Conservation (phyloP, 192 early-diverging fungal species). For the Coemansia javaensis region DNA sequence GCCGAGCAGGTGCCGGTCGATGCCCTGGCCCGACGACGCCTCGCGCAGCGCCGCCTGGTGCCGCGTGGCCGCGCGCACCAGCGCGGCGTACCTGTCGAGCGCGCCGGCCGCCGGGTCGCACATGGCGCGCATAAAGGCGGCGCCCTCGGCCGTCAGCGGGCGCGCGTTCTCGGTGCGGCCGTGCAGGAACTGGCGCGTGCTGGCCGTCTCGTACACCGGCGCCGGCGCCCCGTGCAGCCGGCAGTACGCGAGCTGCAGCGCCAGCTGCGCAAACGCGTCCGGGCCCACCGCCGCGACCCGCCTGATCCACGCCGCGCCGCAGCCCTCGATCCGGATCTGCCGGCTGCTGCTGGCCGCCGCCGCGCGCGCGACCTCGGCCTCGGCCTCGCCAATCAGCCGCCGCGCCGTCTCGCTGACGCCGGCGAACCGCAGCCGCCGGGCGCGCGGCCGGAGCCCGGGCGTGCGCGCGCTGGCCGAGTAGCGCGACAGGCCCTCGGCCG, state of each 20-base stretch:
- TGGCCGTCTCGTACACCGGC: slow-evolving; percentile 81
- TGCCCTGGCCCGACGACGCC: slow-evolving; percentile 70
- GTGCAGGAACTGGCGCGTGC: slow-evolving; percentile 71
- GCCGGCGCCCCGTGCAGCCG: slow-evolving; percentile 60
- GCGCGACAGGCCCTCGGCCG: slow-evolving; percentile 27
- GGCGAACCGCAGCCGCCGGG: slow-evolving; percentile 17
- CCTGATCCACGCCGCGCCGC: slow-evolving; percentile 75
- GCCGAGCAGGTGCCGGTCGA: slow-evolving; percentile 82
- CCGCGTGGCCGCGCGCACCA: slow-evolving; percentile 60
- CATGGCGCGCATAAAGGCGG: slow-evolving; percentile 66
- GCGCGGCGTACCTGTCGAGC: slow-evolving; percentile 41
- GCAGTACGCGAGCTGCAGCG: slow-evolving; percentile 78
- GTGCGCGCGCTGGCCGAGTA: background rate
- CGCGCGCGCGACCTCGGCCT: slow-evolving; percentile 47
- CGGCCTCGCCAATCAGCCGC: slow-evolving; percentile 48
- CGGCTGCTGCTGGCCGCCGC: slow-evolving; percentile 60
- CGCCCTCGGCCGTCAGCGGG: slow-evolving; percentile 65
- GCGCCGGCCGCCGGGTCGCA: slow-evolving; percentile 37
- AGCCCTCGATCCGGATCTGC: slow-evolving; percentile 62
- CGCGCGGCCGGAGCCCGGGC: slow-evolving; percentile 61
- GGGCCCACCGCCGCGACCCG: slow-evolving; percentile 59
- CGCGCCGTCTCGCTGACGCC: slow-evolving; percentile 26
- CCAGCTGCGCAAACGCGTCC: slow-evolving; percentile 87
- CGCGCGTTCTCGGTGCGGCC: slow-evolving; percentile 87
- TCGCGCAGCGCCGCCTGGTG: slow-evolving; percentile 68